Evolutionary conservation across 2,329 filamentous ascomycete genomes (phyloP).

Genomic region (Dactylellina parvicollis): DNA sequence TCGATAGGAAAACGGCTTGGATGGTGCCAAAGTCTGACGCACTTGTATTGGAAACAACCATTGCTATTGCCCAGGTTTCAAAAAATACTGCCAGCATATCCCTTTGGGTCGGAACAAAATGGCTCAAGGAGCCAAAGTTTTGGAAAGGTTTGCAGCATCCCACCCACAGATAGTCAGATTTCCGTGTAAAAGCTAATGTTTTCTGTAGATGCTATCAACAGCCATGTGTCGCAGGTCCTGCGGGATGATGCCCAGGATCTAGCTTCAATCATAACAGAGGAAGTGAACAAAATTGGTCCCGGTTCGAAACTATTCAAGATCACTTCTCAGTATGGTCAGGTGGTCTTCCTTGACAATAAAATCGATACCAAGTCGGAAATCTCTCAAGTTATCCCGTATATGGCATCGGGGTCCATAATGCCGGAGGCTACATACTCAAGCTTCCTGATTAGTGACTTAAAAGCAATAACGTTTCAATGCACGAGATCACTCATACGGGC

Average conservation of each 20-base stretch:
- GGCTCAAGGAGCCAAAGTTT: constrained; percentile 73
- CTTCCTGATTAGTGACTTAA: constrained; percentile 5
- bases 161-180: not conserved
- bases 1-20: constrained; percentile 75
- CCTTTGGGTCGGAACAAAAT: constrained; percentile 86
- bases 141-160: constrained; percentile 60
- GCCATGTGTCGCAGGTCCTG: constrained; percentile 22
- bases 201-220: constrained; percentile 15
- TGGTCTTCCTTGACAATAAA: not conserved
- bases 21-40: constrained; percentile 82
- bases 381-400: not conserved
- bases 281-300: constrained; percentile 19
- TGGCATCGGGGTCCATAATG: constrained; percentile 20
- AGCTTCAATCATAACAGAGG: constrained; percentile 31
- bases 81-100: constrained; percentile 93
- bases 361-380: not conserved
- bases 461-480: not conserved
- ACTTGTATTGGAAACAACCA: constrained; percentile 86
- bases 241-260: constrained; percentile 45
- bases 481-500: not conserved
- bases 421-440: constrained; percentile 22
- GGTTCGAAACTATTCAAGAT: constrained; percentile 39
- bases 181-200: not conserved
- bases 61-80: constrained; percentile 90
- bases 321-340: constrained; percentile 32